These are phyloP conservation scores for Ganoderma lucidum DNA, from an alignment of 1,284 basidiomycete genomes.

Conservation along the genomic window DNA sequence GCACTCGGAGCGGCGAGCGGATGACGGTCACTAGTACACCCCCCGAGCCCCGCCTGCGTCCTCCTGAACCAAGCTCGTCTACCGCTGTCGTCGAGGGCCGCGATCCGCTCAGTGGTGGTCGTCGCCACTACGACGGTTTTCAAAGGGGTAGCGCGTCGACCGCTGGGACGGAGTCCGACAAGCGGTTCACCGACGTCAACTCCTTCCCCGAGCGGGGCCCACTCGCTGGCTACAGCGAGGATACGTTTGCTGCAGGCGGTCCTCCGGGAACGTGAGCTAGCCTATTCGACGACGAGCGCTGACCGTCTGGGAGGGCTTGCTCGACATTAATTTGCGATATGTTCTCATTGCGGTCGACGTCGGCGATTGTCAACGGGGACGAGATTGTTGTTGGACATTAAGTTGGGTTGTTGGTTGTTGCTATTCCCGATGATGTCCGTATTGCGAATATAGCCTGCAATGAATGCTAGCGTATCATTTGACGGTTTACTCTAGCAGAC, in stretches of 20 bases:
- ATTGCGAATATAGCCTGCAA: neutral
- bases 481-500: too few species aligned
- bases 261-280: neutral
- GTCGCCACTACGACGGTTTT: neutral
- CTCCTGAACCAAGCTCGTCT: neutral
- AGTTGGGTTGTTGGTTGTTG: neutral
- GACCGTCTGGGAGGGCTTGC: neutral
- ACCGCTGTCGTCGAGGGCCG: neutral
- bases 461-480: neutral
- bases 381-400: too few species aligned
- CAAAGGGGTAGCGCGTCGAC: neutral
- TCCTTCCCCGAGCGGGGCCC: slow-evolving; percentile 24
- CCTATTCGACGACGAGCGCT: neutral
- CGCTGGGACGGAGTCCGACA: neutral
- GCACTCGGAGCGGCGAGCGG: neutral
- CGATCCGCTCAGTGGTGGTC: neutral
- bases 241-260: neutral
- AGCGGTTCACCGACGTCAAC: slow-evolving; percentile 27
- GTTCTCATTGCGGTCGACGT: neutral
- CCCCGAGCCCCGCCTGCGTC: neutral
- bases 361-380: neutral
- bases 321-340: neutral
- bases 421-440: neutral
- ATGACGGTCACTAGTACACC: neutral
- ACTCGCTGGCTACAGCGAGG: slow-evolving; percentile 11